Base-by-base conservation (phyloP, 805 yeast genomes). In the Brettanomyces sp. region DNA sequence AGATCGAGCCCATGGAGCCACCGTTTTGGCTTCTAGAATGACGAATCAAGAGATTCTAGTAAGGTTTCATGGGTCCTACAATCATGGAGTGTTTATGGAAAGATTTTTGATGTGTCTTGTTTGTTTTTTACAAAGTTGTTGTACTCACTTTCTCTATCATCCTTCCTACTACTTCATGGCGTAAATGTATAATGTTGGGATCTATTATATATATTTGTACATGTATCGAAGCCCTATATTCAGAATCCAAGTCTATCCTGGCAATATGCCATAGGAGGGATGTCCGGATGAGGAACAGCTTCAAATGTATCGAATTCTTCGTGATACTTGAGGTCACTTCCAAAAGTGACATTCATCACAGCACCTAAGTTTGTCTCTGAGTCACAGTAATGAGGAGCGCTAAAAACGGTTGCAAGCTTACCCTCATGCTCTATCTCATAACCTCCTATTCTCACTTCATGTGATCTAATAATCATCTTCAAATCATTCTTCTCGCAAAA, bases 361-460 rank as follows among this genome's bases (percentile, higher is more conserved):
- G 95, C 98, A 45, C 97, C 99, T 52, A 78, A 64, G 64, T 93
- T 93, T 12, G 95, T 95, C 46, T 87, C 89, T 13, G 82, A 70
- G 62, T 93, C 99, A 68, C 98, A 91, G 65, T 91, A 91, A 63
- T 93, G 91, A 34, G 99, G 99, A 0, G 99, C 99, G 64, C 95
- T 82, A 64, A 93, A 93, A n/a, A 93, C 95, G 0, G 99, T 93
- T 45, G 89, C 78, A 44, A 93, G 75, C 52, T 80, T 74, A 11
- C 95, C 95, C 48, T 84, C 74, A 58, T 93, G 99, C 60, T 91
- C 97, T 41, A 73, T 72, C 52, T 87, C 88, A 48, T 83, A 88
- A 42, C 99, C 99, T 5, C 75, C 82, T 85, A 85, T 83, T 60
- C 98, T 75, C 6, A 91, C 96, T 66, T 93, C 99, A 60, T 93